These are phyloP conservation scores for Linum usitatissimum DNA, from an alignment of 345 rosid genomes.

Conservation along the genomic window DNA sequence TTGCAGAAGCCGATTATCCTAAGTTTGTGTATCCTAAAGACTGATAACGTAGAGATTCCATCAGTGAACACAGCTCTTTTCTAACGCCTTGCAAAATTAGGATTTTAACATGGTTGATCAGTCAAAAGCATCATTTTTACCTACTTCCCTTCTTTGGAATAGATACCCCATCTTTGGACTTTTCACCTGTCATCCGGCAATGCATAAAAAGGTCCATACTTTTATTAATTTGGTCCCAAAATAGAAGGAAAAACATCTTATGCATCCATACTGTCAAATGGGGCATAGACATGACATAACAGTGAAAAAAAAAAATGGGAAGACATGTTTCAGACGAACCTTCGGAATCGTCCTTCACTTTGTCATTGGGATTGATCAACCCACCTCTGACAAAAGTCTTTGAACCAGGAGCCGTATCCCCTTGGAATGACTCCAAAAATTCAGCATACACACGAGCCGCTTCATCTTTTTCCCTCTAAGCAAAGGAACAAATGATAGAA, in stretches of 20 bases:
- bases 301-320: conserved; percentile 4
- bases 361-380: conserved; percentile 66
- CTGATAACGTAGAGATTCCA: not conserved
- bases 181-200: conserved; percentile 99
- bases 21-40: not conserved
- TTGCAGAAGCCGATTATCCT: not conserved
- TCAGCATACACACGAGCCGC: conserved; percentile 87
- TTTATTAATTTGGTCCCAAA: conserved; percentile 65
- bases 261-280: conserved; percentile 41
- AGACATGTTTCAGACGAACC: conserved; percentile 38
- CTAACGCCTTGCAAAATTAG: conserved; percentile 27
- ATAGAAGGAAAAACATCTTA: conserved; percentile 38
- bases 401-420: conserved; percentile 56
- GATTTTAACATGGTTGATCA: conserved; percentile 35
- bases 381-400: conserved; percentile 96
- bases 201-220: conserved; percentile 88
- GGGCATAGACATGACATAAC: conserved; percentile 8
- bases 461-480: conserved; percentile 88
- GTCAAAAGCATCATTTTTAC: conserved; percentile 76
- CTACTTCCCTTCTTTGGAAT: conserved; percentile 99
- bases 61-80: not conserved
- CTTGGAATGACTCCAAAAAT: conserved; percentile 92
- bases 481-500: not conserved
- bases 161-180: conserved; percentile 98
- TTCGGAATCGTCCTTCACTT: conserved; percentile 54